Percentiles rank a stretch among this genome's conserved stretches.
Conservation (phyloP, 495 filamentous ascomycete genomes). For the Penicillium diatomitis region DNA sequence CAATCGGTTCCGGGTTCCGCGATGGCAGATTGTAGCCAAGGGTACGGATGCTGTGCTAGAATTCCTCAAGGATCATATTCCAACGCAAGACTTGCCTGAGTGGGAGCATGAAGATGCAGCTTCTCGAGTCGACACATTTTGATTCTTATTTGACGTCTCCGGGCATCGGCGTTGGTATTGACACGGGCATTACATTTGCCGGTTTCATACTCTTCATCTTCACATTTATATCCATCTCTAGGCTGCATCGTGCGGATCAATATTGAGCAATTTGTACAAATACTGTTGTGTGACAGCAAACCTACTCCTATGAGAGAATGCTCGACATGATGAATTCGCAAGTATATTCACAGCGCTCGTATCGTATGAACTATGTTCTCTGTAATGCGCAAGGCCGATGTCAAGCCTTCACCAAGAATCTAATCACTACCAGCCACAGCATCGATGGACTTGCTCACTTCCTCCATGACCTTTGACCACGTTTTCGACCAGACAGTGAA, state of each 20-base stretch:
- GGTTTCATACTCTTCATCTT: constrained; percentile 3
- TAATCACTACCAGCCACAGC: constrained; percentile 1
- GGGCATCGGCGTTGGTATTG: too few species aligned
- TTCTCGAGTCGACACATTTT: background rate
- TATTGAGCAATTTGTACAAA: too few species aligned
- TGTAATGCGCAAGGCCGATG: background rate
- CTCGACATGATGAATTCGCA: too few species aligned
- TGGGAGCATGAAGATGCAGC: constrained; percentile 24
- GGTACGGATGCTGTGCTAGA: constrained; percentile 80
- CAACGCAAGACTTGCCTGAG: constrained; percentile 46
- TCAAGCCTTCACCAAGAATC: background rate
- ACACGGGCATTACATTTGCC: background rate
- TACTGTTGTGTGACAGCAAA: too few species aligned
- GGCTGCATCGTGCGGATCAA: too few species aligned
- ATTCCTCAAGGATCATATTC: constrained; percentile 74
- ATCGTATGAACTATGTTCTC: background rate
- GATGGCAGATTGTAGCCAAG: constrained; percentile 75
- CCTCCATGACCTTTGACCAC: constrained; percentile 39
- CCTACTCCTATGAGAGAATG: too few species aligned
- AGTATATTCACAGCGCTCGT: too few species aligned
- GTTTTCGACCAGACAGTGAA: constrained; percentile 40
- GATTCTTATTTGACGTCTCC: background rate
- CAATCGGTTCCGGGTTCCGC: constrained; percentile 79
- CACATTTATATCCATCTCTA: constrained; percentile 3
- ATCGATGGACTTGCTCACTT: constrained; percentile 28